Percentiles rank a stretch among this genome's conserved stretches.
Conservation (phyloP, 2,329 filamentous ascomycete genomes). For the Pseudogymnoascus sp. region DNA sequence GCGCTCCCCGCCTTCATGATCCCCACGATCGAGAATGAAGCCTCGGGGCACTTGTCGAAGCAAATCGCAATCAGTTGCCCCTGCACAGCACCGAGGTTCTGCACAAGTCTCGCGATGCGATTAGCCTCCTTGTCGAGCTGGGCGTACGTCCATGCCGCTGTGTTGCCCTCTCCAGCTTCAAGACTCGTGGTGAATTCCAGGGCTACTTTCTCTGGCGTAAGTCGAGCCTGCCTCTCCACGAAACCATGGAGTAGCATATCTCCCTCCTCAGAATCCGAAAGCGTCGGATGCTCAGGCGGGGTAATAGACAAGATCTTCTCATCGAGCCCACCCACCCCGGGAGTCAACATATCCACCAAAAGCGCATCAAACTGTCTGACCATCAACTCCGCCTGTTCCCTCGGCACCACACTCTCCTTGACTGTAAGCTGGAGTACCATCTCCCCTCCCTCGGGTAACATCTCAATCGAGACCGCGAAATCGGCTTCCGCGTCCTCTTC, state of each 20-base stretch:
- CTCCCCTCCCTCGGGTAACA: slow-evolving; percentile 48
- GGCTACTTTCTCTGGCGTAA: slow-evolving; percentile 53
- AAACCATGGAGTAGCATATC: slow-evolving; percentile 66
- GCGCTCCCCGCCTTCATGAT: slow-evolving; percentile 31
- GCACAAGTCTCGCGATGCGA: slow-evolving; percentile 59
- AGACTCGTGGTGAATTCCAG: slow-evolving; percentile 66
- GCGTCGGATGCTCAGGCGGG: slow-evolving; percentile 47
- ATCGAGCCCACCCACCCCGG: too few relatives aligned
- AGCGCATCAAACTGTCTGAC: slow-evolving; percentile 64
- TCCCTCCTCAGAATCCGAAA: slow-evolving; percentile 41
- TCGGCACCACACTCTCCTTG: slow-evolving; percentile 55
- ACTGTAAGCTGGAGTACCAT: slow-evolving; percentile 61
- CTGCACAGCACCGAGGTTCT: slow-evolving; percentile 37
- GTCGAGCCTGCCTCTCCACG: slow-evolving; percentile 55
- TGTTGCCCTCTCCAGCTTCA: slow-evolving; percentile 33
- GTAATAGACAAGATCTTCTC: slow-evolving; percentile 53
- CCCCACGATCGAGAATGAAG: slow-evolving; percentile 30
- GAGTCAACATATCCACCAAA: slow-evolving; percentile 48
- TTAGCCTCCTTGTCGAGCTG: slow-evolving; percentile 66
- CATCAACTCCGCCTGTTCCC: slow-evolving; percentile 57
- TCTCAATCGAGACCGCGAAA: slow-evolving; percentile 73
- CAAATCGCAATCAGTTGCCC: slow-evolving; percentile 40
- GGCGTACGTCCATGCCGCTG: slow-evolving; percentile 62
- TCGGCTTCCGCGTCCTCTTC: slow-evolving; percentile 64
- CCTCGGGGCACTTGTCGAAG: slow-evolving; percentile 32